These are phyloP conservation scores for Coemansia sp. DNA, from an alignment of 192 early-diverging fungal species.

Conservation along the genomic window DNA sequence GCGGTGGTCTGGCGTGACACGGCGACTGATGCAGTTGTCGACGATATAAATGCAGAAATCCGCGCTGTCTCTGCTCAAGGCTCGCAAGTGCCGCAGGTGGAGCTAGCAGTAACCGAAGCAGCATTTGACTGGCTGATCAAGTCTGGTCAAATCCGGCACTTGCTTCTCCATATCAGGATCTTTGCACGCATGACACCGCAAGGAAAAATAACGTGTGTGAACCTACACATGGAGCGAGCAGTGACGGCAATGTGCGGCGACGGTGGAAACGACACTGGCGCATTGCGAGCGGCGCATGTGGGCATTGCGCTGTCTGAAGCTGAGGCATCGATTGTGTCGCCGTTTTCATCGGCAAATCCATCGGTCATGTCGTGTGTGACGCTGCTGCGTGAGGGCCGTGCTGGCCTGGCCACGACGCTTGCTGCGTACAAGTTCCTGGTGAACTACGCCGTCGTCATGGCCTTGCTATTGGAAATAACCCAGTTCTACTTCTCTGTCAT, in stretches of 20 bases:
- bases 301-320: background rate
- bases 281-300: background rate
- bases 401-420: constrained; percentile 60
- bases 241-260: background rate
- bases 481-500: constrained; percentile 65
- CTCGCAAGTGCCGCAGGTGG: background rate
- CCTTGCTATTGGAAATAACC: constrained; percentile 49
- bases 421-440: constrained; percentile 63
- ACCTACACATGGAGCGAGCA: background rate
- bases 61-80: background rate
- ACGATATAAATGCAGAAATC: background rate
- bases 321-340: background rate
- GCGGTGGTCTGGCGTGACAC: background rate
- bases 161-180: background rate
- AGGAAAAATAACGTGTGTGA: background rate
- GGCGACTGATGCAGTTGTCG: background rate
- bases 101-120: background rate
- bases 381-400: background rate
- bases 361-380: background rate
- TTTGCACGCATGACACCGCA: background rate
- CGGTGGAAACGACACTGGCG: background rate
- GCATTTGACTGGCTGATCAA: background rate
- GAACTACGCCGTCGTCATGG: constrained; percentile 62
- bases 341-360: background rate
- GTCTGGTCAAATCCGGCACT: background rate